Base-by-base conservation (phyloP, 2,329 filamentous ascomycete genomes). In the Xylogone sp. region DNA sequence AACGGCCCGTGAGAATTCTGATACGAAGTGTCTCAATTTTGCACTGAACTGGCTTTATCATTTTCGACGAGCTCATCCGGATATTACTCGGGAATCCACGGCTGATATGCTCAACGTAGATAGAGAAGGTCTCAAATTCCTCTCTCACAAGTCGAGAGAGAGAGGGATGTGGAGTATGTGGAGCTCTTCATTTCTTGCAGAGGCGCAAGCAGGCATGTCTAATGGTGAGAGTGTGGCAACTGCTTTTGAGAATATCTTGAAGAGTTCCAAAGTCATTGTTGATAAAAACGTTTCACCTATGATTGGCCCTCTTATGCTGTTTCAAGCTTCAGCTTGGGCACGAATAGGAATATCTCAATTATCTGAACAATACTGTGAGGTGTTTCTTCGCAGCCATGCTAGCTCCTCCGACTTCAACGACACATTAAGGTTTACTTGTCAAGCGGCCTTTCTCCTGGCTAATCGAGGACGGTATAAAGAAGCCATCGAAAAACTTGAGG, bases 21-120 rank as follows among this genome's bases (percentile, higher is more conserved):
- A 99, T 65, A 89, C 90, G 76, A 85, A 82, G 3, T 97, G 94
- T 65, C 77, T 99, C 51, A 97, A 97, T 68, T 97, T 96, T 70
- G 89, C 91, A 27, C 81, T 99, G 55, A 96, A 91, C 64, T 99
- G 94, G 94, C 77, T 97, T 2, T 95, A 95, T 63, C 90, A 97
- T 65, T 95, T 97, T 61, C 88, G 87, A n/a, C 89, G 90, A 63
- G 84, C 88, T 0, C 91, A 93, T 60, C 88, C 91, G 0, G 77
- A 83, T 49, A 78, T 90, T n/a, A 83, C 91, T 58, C 81, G 77
- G 46, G 86, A 86, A 55, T 84, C 86, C 39, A 84, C 81, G 61
- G 34, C 34, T 4, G 89, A 83, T 52, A 84, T 90, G 76, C 74
- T 91, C 8, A 89, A 86, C 0, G 86, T 84, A 29, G 88, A 91